These are phyloP conservation scores for Amanita rubescens DNA, from an alignment of 768 basidiomycete species.

Conservation along the genomic window DNA sequence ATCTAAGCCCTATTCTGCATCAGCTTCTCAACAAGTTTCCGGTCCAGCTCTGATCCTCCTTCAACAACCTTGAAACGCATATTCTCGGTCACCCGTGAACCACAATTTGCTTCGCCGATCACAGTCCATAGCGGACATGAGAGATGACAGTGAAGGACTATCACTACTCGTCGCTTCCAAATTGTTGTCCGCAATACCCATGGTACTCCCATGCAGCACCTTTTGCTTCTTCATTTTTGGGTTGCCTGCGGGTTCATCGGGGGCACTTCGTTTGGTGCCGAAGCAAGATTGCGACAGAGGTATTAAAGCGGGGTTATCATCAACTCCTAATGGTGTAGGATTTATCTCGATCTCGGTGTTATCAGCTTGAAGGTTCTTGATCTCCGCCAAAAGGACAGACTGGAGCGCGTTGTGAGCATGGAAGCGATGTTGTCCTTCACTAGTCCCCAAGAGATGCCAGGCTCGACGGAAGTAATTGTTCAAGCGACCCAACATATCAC, in stretches of 20 bases:
- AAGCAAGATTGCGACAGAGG: slow-evolving; percentile 2
- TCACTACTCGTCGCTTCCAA: background rate
- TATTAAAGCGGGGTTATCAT: slow-evolving; percentile 1
- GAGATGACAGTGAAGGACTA: background rate
- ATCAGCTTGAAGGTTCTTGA: slow-evolving; percentile 4
- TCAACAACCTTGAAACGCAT: background rate
- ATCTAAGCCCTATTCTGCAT: slow-evolving; percentile 5
- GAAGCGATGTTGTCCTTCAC: slow-evolving; percentile 3
- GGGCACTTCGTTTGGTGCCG: background rate
- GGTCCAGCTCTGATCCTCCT: slow-evolving; percentile 2
- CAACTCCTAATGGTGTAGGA: slow-evolving; percentile 3
- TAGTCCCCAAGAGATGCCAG: slow-evolving; percentile 6
- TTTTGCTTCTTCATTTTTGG: slow-evolving; percentile 3
- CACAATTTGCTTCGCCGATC: background rate
- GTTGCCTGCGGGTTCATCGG: background rate
- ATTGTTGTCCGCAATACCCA: slow-evolving; percentile 1
- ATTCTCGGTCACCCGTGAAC: slow-evolving; percentile 3
- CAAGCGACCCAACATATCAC: background rate
- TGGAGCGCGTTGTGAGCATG: slow-evolving; percentile 2
- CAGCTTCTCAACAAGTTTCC: slow-evolving; percentile 4
- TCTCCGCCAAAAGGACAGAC: background rate
- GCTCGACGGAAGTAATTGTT: slow-evolving; percentile 1
- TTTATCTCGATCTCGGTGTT: background rate
- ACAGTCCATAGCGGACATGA: slow-evolving; percentile 1
- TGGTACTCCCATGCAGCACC: background rate